Conservation (phyloP, 805 yeast genomes). For the Ogataea chonburiensis region DNA sequence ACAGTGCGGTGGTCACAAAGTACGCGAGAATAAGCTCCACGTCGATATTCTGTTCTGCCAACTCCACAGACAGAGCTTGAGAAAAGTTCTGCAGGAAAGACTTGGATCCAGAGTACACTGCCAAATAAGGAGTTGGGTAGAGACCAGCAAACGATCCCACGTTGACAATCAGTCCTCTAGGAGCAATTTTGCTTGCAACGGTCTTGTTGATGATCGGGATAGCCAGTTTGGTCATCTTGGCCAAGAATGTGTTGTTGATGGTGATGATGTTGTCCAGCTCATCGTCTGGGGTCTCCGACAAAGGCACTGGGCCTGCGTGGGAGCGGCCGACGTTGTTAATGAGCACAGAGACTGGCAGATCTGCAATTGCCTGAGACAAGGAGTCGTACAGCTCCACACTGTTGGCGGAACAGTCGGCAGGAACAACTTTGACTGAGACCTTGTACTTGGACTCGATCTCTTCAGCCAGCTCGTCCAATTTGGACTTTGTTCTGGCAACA, state of each 20-base stretch:
- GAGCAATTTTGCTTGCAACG: conserved; percentile 39
- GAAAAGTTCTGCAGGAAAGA: conserved; percentile 95
- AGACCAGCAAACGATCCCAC: conserved; percentile 98
- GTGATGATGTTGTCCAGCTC: conserved; percentile 82
- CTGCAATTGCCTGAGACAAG: conserved; percentile 46
- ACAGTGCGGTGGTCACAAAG: conserved; percentile 93
- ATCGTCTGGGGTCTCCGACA: conserved; percentile 68
- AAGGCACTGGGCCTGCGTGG: conserved; percentile 94
- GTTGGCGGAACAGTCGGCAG: conserved; percentile 78
- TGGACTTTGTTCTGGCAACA: conserved; percentile 79
- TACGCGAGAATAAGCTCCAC: conserved; percentile 85
- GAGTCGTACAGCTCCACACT: conserved; percentile 52
- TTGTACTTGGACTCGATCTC: conserved; percentile 60
- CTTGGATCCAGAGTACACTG: conserved; percentile 95
- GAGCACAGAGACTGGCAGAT: conserved; percentile 67
- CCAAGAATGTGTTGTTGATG: conserved; percentile 81
- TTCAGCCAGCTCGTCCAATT: conserved; percentile 62
- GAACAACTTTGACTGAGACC: conserved; percentile 64
- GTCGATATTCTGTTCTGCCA: conserved; percentile 66
- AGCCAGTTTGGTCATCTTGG: conserved; percentile 77
- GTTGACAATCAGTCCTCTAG: conserved; percentile 78
- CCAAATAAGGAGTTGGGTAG: conserved; percentile 86
- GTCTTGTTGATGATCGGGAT: conserved; percentile 66
- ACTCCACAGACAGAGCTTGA: conserved; percentile 81
- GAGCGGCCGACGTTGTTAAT: conserved; percentile 94